Conservation (phyloP, 768 basidiomycete species). For the Pulveroboletus sp. region DNA sequence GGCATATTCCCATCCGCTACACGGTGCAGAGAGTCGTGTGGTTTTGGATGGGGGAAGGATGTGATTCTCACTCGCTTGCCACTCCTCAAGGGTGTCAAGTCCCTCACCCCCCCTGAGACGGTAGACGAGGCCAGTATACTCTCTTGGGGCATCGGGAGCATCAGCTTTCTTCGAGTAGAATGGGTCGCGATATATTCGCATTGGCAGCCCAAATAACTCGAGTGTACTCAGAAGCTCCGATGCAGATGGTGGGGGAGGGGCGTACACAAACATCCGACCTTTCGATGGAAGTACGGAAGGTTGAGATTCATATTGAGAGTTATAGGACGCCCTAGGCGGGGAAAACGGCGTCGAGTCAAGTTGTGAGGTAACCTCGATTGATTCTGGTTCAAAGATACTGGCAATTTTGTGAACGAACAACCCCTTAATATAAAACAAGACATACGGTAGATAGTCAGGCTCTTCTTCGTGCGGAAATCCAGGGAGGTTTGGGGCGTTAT, state of each 20-base stretch:
- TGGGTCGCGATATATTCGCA: slow-evolving; percentile 68
- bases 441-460: slow-evolving; percentile 18
- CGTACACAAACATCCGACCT: slow-evolving; percentile 40
- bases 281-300: background rate
- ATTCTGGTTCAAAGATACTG: slow-evolving; percentile 17
- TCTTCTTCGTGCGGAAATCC: slow-evolving; percentile 10
- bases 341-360: background rate
- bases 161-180: slow-evolving; percentile 74
- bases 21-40: slow-evolving; percentile 27
- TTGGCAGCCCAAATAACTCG: slow-evolving; percentile 45
- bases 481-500: background rate
- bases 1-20: slow-evolving; percentile 78
- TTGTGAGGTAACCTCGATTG: background rate
- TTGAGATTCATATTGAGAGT: slow-evolving; percentile 4
- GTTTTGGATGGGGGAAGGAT: background rate
- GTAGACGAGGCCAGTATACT: slow-evolving; percentile 79
- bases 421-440: background rate
- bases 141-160: slow-evolving; percentile 59
- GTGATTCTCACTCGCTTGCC: slow-evolving; percentile 33
- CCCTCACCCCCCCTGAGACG: slow-evolving; percentile 56
- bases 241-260: slow-evolving; percentile 44
- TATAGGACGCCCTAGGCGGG: slow-evolving; percentile 18
- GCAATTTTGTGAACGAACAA: background rate
- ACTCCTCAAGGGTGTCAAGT: slow-evolving; percentile 55
- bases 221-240: slow-evolving; percentile 43